Conservation (phyloP, 2,329 filamentous ascomycete genomes). For the Monosporascus sp. region DNA sequence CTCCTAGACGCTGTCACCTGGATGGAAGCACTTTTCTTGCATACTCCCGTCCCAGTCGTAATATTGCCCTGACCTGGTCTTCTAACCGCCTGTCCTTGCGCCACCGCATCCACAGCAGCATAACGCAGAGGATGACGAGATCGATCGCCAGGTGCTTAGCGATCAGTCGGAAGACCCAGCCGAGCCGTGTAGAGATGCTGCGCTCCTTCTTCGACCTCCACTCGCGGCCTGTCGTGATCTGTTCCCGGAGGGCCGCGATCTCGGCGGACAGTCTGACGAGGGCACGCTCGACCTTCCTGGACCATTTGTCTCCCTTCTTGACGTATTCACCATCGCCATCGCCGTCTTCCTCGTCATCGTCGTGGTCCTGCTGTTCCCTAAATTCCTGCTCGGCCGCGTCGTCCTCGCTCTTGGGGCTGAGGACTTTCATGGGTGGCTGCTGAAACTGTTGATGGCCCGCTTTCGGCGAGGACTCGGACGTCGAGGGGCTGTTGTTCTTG, state of each 20-base stretch:
- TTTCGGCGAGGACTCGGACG: constrained; percentile 53
- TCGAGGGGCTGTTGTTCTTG: constrained; percentile 72
- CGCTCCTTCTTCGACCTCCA: constrained; percentile 62
- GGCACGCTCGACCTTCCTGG: constrained; percentile 75
- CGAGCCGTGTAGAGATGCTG: constrained; percentile 63
- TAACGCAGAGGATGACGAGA: constrained; percentile 55
- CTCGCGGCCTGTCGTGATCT: constrained; percentile 73
- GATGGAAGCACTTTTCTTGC: constrained; percentile 53
- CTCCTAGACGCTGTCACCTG: constrained; percentile 34
- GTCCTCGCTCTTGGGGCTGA: constrained; percentile 82
- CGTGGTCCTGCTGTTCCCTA: constrained; percentile 42
- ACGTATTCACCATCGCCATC: constrained; percentile 34
- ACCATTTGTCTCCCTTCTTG: constrained; percentile 59
- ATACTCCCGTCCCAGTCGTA: constrained; percentile 55
- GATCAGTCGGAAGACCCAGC: constrained; percentile 63
- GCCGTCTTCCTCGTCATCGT: constrained; percentile 34
- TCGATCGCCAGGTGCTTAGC: constrained; percentile 73
- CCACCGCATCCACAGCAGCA: constrained; percentile 68
- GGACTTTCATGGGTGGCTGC: constrained; percentile 58
- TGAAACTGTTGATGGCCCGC: constrained; percentile 38
- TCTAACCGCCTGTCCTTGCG: constrained; percentile 68
- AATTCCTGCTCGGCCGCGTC: constrained; percentile 60
- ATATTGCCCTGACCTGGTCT: constrained; percentile 62
- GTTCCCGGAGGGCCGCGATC: constrained; percentile 85
- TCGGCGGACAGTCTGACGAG: constrained; percentile 88